phyloP scores from a whole-genome alignment of 768 basidiomycete species.

The Mrakia blollopis region DNA sequence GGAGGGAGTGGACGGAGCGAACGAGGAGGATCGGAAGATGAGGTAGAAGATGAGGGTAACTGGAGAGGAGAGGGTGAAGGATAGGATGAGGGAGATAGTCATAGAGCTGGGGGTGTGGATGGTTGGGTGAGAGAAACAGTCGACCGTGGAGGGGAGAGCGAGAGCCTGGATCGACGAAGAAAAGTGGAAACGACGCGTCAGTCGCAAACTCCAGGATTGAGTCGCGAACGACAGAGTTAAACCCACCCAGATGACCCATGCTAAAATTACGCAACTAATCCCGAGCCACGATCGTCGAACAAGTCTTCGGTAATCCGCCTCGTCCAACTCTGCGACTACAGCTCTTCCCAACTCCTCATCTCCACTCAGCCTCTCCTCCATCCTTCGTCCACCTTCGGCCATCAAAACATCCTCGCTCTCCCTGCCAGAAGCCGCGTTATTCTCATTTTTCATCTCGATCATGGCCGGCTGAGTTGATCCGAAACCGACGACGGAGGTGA shows the following conservation, averaged over 20 bases:
- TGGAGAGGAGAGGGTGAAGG: constrained; percentile 14
- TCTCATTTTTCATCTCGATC: background rate
- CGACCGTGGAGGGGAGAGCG: constrained; percentile 1
- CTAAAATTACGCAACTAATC: background rate
- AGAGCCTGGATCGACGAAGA: constrained; percentile 12
- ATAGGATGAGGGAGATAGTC: constrained; percentile 12
- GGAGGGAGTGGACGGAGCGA: background rate
- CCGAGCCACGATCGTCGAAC: background rate
- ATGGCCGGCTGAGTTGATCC: background rate
- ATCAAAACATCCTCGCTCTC: background rate
- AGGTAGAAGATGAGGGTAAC: constrained; percentile 3
- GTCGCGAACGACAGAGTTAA: background rate
- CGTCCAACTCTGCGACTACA: background rate
- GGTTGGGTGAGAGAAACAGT: background rate
- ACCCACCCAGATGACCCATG: constrained; percentile 8
- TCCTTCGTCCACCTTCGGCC: background rate
- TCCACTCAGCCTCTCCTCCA: background rate
- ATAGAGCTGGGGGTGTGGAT: background rate
- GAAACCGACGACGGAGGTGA: background rate
- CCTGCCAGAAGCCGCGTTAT: background rate
- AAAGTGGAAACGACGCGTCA: background rate
- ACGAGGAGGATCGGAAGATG: constrained; percentile 9
- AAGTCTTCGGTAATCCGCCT: background rate
- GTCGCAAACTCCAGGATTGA: background rate
- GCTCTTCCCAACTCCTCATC: background rate